Evolutionary conservation across 2,329 filamentous ascomycete species (phyloP), one percentile per base, ranked within the genome.

Genomic region (Penicillium brasilianum): DNA sequence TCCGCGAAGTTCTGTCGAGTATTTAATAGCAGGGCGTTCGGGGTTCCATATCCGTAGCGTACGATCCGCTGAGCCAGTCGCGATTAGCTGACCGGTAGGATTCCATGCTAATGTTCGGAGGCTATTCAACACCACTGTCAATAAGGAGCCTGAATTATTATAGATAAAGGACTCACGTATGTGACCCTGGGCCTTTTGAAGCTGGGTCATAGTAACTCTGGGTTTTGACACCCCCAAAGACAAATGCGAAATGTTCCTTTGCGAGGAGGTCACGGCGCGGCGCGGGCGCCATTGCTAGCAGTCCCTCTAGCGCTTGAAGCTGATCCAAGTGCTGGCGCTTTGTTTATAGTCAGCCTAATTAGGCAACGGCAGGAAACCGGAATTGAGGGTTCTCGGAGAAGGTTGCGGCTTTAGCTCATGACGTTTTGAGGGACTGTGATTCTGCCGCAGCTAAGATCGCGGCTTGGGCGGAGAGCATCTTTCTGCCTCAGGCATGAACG

Each of bases 31-130:
- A 18, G 81, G 77, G 56, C 80, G 77, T 59, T 83, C 81, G 0
- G 81, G 81, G 65, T 99, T 96, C 94, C 95, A 99, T 66, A 99
- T 88, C n/a, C 93, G 89, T 48, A 99, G 83, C 0, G 88, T 89
- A 56, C 94, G 93, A 78, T 98, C 90, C 9, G 94, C 92, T 2
- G 92, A 90, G 2, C 92, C 93, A 0, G 93, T 96, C 0, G 94
- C 94, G 62, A 98, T 88, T 61, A 95, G 82, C 9, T 87, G 90
- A 36, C 94, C 93, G 0, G 91, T 82, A 0, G 93, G 91, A 66
- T 94, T 97, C 94, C 94, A 98, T 41, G 91, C 89, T 66, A 98
- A 88, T 1, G 90, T 89, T 43, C 91, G 88, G 59, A 96, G 83
- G 65, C 89, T 92, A 57, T 59, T 34, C 20, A 30, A 28, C 10